Evolutionary conservation across 2,329 filamentous ascomycete genomes (phyloP), one percentile per base, ranked within the genome.

Genomic region (Mycosphaerella arachidis): DNA sequence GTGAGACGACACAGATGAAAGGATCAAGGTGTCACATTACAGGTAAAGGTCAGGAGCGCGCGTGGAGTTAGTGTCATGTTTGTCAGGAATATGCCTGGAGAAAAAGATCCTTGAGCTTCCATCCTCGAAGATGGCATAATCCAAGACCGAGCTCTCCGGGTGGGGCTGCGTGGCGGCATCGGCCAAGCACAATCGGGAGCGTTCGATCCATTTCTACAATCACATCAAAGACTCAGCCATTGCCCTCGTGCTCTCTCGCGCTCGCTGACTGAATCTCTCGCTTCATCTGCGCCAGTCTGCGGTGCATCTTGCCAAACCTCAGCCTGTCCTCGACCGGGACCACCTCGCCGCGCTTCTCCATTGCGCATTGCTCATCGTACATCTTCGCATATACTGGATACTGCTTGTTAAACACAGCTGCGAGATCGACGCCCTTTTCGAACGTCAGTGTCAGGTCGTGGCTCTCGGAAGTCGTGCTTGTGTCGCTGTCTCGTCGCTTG

Each of bases 351-450:
- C 64, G 64, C 35, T 54, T 59, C 62, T 69, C 65, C 57, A 68
- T 71, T n/a, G 75, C 74, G 0, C 70, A 71, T 61, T 79, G 66
- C 63, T 74, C 71, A 67, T 81, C 80, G 70, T 86, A 83, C 66
- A 86, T 70, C 66, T 78, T 73, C 65, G 79, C 78, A 67, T 88
- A 87, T 58, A 78, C 79, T 37, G 80, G 80, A 67, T 87, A 86
- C 62, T 81, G 81, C 68, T 85, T 84, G 46, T 66, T 65, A 71
- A 87, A 87, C 53, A 75, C 76, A 64, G 77, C 75, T 2, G 78
- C 79, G 29, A 79, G 66, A 59, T 76, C 74, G 24, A 81, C 72
- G 35, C 76, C 78, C 65, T 79, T 77, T 27, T 72, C 74, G 71
- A 76, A 79, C 20, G 66, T 69, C 12, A 52, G 12, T 7, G 7